A percentile compares a stretch with the other conserved stretches of the same genome.
These are phyloP conservation scores for Pseudonitzschia pungens DNA, from an alignment of 108 stramenopile genomes.

Conservation along the genomic window DNA sequence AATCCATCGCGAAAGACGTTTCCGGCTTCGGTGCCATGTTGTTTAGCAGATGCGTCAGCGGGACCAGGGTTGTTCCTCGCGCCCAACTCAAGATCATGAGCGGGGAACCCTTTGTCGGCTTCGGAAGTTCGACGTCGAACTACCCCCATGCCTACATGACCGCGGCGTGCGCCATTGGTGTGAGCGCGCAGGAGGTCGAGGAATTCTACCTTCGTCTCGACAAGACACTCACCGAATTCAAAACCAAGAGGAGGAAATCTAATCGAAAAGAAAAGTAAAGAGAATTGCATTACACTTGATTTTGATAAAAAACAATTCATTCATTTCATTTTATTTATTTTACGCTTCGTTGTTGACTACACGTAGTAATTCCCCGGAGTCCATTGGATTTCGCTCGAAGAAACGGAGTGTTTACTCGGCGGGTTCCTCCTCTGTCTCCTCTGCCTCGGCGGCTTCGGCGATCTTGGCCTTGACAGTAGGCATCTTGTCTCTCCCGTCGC, in stretches of 20 bases:
- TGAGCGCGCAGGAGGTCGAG: slow-evolving; percentile 72
- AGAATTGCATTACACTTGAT: too few species aligned
- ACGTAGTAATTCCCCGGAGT: background rate
- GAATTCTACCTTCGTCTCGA: slow-evolving; percentile 88
- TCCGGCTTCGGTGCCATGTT: slow-evolving; percentile 96
- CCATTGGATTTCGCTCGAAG: too few species aligned
- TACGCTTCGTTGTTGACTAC: too few species aligned
- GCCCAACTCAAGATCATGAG: slow-evolving; percentile 61
- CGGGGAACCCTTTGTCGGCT: slow-evolving; percentile 69
- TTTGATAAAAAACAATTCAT: too few species aligned
- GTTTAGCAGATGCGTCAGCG: slow-evolving; percentile 95
- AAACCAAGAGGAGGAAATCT: slow-evolving; percentile 51
- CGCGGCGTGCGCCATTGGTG: slow-evolving; percentile 91
- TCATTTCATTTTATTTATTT: slow-evolving; percentile 4
- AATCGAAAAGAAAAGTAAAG: too few species aligned
- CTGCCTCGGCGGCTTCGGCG: slow-evolving; percentile 43
- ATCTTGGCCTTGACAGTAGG: slow-evolving; percentile 49
- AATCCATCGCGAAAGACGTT: slow-evolving; percentile 45
- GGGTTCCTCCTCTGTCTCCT: slow-evolving; percentile 28
- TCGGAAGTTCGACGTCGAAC: slow-evolving; percentile 72
- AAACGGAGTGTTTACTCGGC: background rate
- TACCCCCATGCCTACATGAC: slow-evolving; percentile 90
- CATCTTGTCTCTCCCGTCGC: slow-evolving; percentile 59
- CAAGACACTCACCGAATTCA: slow-evolving; percentile 69
- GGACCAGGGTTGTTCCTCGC: slow-evolving; percentile 79